Conservation (phyloP, 225 moss, liverwort and hornwort species). For the Sphagnum tenellum region DNA sequence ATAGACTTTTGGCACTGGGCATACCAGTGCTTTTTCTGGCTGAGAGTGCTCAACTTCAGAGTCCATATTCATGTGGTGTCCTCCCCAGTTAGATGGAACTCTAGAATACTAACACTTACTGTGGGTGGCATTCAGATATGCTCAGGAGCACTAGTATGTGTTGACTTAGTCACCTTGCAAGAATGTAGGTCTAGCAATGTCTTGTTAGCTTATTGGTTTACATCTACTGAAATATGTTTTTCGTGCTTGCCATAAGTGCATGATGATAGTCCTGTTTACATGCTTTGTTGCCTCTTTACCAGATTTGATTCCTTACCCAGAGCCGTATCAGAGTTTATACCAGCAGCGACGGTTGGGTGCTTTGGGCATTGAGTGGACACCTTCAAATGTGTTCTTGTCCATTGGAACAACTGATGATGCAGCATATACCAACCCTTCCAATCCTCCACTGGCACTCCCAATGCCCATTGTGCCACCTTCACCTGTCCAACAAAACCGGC, state of each 20-base stretch:
- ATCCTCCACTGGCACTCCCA: slow-evolving; percentile 56
- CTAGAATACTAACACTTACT: too few relatives aligned
- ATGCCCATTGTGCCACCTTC: slow-evolving; percentile 43
- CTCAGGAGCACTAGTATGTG: slow-evolving; percentile 27
- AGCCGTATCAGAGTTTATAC: slow-evolving; percentile 87
- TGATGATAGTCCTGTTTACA: slow-evolving; percentile 3
- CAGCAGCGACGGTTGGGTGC: slow-evolving; percentile 92
- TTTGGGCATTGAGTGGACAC: slow-evolving; percentile 82
- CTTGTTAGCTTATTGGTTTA: too few relatives aligned
- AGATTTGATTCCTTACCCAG: slow-evolving; percentile 95
- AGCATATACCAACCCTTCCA: slow-evolving; percentile 57
- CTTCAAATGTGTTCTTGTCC: slow-evolving; percentile 61
- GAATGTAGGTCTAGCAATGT: too few relatives aligned
- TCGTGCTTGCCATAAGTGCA: neutral
- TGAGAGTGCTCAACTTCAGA: too few relatives aligned
- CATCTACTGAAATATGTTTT: too few relatives aligned
- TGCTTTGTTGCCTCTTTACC: slow-evolving; percentile 7
- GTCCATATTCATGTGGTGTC: too few relatives aligned
- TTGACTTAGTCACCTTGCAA: too few relatives aligned
- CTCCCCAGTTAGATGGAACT: too few relatives aligned
- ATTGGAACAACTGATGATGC: slow-evolving; percentile 82
- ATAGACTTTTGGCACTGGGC: too few relatives aligned
- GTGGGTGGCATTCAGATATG: too few relatives aligned
- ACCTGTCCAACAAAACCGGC: slow-evolving; percentile 64
- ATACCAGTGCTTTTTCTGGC: too few relatives aligned